phyloP scores from a whole-genome alignment of 495 filamentous ascomycete genomes.

The Xylaria bambusicola region DNA sequence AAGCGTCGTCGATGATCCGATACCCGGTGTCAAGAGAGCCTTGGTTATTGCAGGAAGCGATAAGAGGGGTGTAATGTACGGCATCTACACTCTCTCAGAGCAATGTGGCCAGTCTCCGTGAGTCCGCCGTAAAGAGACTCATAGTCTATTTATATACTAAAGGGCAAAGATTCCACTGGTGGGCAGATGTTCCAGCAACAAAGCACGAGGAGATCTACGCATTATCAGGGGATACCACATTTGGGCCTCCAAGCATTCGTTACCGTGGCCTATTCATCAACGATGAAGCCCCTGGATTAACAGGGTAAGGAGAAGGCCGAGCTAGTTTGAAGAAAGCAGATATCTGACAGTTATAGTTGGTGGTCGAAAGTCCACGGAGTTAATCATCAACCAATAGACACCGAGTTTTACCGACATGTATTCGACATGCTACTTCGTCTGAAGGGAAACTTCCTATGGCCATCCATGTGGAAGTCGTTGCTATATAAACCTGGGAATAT shows the following conservation, averaged over 20 bases:
- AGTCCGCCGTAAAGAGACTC: constrained; percentile 30
- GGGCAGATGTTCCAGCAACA: constrained; percentile 59
- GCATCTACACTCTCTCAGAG: constrained; percentile 63
- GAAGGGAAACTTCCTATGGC: constrained; percentile 68
- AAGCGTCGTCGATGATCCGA: constrained; percentile 49
- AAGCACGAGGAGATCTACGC: constrained; percentile 55
- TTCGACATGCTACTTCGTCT: constrained; percentile 66
- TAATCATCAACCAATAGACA: constrained; percentile 19
- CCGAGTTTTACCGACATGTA: constrained; percentile 61
- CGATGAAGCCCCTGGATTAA: constrained; percentile 64
- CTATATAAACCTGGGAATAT: constrained; percentile 33
- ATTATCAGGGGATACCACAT: constrained; percentile 39
- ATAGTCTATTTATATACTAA: constrained; percentile 40
- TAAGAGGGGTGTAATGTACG: constrained; percentile 62
- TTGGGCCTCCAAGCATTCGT: constrained; percentile 61
- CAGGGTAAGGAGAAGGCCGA: constrained; percentile 48
- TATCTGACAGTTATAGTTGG: constrained; percentile 42
- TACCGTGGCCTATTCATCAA: constrained; percentile 73
- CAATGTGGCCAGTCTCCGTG: constrained; percentile 34
- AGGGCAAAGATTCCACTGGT: constrained; percentile 48
- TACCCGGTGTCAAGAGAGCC: constrained; percentile 48
- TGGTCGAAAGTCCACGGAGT: constrained; percentile 14
- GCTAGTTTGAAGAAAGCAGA: constrained; percentile 43
- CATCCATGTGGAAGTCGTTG: constrained; percentile 60
- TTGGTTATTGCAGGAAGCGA: constrained; percentile 65